Base-by-base conservation (phyloP, 148 eudicot species). In the Oxyria digyna region DNA sequence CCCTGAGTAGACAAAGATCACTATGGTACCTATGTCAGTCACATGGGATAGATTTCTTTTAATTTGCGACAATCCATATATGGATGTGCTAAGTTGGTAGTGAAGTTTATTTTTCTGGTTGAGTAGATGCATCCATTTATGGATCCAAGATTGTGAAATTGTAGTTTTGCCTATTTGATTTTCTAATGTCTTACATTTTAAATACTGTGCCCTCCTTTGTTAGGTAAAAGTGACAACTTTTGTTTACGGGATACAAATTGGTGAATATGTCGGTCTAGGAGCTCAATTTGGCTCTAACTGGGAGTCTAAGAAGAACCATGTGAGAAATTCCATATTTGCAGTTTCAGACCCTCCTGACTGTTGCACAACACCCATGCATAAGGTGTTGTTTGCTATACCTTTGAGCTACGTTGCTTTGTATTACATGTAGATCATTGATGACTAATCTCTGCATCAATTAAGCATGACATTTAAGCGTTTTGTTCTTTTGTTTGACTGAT, bases 311-410 rank as follows among this genome's bases (percentile, higher is more conserved):
- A 97, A 90, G 85, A 90, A 88, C 70, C 84, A 85, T 85, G 99
- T 95, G 43, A 85, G 78, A 73, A 84, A 81, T 70, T 86, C 87
- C 46, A 82, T 67, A 74, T 81, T 94, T 29, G 74, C 86, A 31
- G 75, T 90, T 78, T 91, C 97, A 64, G 97, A 94, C 73, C 99
- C 99, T 71, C 87, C 97, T 0, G 91, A 94, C 75, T 88, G 99
- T 79, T 94, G 99, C 79, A 90, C 83, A 73, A 74, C 69, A 72
- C 93, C 91, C 15, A 88, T 68, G 76, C 86, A 88, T 67, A 84
- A 90, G 99, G 99, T 94, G 78, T 59, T 71, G n/a, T n/a, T n/a
- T n/a, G n/a, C n/a, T n/a, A n/a, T n/a, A n/a, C n/a, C n/a, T n/a
- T n/a, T n/a, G n/a, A n/a, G n/a, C n/a, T n/a, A n/a, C n/a, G n/a